Base-by-base conservation (phyloP, 1,284 basidiomycete species). In the Apiotrichum laibachii region DNA sequence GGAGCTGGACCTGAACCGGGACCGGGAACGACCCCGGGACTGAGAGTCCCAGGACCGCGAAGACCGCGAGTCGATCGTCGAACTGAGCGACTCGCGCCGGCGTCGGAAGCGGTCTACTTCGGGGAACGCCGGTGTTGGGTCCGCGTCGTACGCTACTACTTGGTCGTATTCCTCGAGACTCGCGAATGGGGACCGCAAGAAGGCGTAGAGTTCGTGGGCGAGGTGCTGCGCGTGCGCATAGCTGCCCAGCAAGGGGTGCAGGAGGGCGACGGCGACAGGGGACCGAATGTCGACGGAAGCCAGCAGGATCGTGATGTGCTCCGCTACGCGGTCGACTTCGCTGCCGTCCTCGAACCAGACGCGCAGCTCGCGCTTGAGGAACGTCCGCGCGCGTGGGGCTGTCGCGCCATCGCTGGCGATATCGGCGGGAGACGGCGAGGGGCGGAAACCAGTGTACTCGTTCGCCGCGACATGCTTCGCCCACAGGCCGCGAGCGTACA, bases 391-490 rank as follows among this genome's bases (percentile, higher is more conserved):
- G 11, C 89, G 59, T 84, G 16, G 33, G 0, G 47, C 53, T 8
- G n/a, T 55, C 43, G 49, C 57, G 37, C 48, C 49, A 43, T 59
- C 57, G 42, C 31, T 45, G 10, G 35, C 39, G 47, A 51, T 19
- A 69, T 90, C 88, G 2, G 85, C 77, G 1, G 91, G 90, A 0
- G 85, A 86, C 9, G 90, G 90, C 67, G 85, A 89, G 19, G 90
- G 88, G 13, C 86, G 84, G 74, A 88, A 93, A 50, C 87, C 85
- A 5, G 91, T 92, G 68, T 84, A 86, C 0, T 84, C 74, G 70
- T 94, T 95, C 19, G 89, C 89, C 6, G 89, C 90, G 56, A 93
- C 85, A 71, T 95, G 91, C 89, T 92, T 92, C 9, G 86, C 89
- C 68, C 87, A 93, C 1, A 92, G 75, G 60, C 84, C 79, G 64